phyloP scores from a whole-genome alignment of 176 grass and related monocot genomes.

The Guadua angustifolia region DNA sequence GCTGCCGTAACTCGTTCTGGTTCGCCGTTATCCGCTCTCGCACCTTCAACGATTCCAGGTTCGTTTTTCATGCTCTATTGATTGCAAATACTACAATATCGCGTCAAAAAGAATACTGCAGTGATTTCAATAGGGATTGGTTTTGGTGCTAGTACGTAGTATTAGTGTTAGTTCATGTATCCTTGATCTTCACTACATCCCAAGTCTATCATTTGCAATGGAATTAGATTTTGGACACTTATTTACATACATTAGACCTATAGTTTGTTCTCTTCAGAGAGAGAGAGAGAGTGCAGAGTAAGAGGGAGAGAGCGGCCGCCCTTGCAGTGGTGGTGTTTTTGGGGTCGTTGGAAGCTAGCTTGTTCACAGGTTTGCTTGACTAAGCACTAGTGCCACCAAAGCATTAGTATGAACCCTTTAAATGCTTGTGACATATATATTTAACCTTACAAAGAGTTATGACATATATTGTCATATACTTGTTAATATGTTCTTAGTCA shows the following conservation, averaged over 20 bases:
- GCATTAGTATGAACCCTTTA: neutral
- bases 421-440: no score
- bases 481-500: no score
- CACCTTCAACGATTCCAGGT: neutral
- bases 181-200: neutral
- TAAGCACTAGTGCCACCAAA: neutral
- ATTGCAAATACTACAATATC: neutral
- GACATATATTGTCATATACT: no score
- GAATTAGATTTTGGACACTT: constrained; percentile 1
- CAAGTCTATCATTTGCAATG: neutral
- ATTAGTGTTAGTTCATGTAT: neutral
- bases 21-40: no score
- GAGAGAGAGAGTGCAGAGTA: no score
- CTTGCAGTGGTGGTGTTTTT: no score
- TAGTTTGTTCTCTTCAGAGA: neutral
- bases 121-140: no score
- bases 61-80: neutral
- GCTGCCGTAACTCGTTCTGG: no score
- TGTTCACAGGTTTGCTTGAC: neutral
- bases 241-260: neutral
- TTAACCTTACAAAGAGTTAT: no score
- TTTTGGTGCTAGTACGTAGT: neutral
- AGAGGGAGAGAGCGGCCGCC: no score
- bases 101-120: no score
- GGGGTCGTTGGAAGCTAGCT: no score